These are phyloP conservation scores for Inonotus hispidus DNA, from an alignment of 1,284 basidiomycete species.

Conservation along the genomic window DNA sequence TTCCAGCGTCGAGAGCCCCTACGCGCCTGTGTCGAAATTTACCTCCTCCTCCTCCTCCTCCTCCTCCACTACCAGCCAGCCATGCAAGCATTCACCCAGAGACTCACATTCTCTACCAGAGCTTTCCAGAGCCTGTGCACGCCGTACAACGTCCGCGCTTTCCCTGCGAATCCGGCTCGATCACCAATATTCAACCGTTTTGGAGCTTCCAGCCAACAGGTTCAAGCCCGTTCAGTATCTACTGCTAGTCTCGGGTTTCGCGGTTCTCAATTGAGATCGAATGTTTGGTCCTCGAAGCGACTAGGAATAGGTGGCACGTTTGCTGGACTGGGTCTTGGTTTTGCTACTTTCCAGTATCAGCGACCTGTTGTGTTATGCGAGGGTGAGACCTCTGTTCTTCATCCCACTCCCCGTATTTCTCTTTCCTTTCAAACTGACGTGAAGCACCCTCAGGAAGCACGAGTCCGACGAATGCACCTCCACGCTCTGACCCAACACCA, in stretches of 20 bases:
- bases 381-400: background rate
- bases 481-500: background rate
- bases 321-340: background rate
- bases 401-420: background rate
- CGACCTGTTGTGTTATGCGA: slow-evolving; percentile 3
- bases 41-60: no score
- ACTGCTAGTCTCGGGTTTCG: background rate
- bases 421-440: background rate
- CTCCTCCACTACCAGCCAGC: background rate
- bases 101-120: background rate
- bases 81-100: background rate
- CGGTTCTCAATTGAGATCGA: background rate
- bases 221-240: background rate
- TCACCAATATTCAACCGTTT: background rate
- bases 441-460: background rate
- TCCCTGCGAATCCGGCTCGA: background rate
- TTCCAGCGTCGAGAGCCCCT: no score
- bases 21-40: no score
- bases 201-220: background rate
- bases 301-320: background rate
- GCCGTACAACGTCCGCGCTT: background rate
- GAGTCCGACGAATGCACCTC: background rate
- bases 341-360: background rate
- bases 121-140: background rate
- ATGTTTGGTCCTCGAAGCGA: background rate